Conservation (phyloP, 305 asterid species). For the Fraxinus floribunda region DNA sequence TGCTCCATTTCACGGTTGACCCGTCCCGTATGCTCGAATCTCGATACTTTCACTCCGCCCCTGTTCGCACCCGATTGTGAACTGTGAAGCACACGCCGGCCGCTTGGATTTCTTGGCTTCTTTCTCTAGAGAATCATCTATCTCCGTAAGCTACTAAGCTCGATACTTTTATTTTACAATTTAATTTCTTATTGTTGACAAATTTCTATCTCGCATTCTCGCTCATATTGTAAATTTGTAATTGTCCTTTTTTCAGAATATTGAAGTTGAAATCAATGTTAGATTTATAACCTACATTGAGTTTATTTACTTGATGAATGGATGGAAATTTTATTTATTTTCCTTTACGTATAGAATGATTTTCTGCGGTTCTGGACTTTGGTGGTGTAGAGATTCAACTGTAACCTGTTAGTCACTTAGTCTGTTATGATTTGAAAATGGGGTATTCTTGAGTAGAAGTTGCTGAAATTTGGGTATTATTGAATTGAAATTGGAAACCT, state of each 20-base stretch:
- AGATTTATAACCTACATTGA: constrained; percentile 13
- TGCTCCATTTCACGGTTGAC: too few species aligned
- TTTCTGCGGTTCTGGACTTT: too few species aligned
- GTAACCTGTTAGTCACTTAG: too few species aligned
- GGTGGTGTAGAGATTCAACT: too few species aligned
- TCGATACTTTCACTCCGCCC: too few species aligned
- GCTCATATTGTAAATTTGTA: constrained; percentile 9
- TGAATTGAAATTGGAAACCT: background rate
- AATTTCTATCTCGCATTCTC: background rate
- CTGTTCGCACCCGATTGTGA: too few species aligned
- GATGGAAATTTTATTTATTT: background rate
- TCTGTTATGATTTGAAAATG: too few species aligned
- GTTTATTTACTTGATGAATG: constrained; percentile 8
- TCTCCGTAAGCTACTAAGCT: constrained; percentile 16
- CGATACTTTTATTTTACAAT: constrained; percentile 14
- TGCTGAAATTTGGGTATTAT: too few species aligned
- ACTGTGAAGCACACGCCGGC: constrained; percentile 24
- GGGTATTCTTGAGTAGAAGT: too few species aligned
- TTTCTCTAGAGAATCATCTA: constrained; percentile 23
- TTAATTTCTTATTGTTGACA: background rate
- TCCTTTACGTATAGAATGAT: constrained; percentile 13
- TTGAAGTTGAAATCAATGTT: background rate
- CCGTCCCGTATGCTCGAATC: too few species aligned
- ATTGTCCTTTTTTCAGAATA: background rate
- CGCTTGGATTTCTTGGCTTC: constrained; percentile 26